phyloP scores from a whole-genome alignment of 768 basidiomycete species.

The Suillus weaverae region DNA sequence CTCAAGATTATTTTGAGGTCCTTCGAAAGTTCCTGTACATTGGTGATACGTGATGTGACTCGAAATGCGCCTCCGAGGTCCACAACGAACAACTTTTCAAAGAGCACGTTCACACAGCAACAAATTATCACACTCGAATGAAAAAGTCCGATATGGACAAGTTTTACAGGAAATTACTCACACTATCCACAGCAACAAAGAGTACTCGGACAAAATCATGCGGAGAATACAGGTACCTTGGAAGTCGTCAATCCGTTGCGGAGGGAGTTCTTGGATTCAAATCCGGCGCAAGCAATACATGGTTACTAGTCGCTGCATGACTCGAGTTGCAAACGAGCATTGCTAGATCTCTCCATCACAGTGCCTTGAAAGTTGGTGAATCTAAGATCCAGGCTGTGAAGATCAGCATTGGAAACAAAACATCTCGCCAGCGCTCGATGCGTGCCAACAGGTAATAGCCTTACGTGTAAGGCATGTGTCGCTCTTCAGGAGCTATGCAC shows the following conservation, averaged over 20 bases:
- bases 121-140: background rate
- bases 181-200: slow-evolving; percentile 2
- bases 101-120: slow-evolving; percentile 1
- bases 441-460: slow-evolving; percentile 5
- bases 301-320: background rate
- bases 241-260: background rate
- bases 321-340: slow-evolving; percentile 1
- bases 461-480: slow-evolving; percentile 2
- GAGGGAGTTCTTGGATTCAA: background rate
- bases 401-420: slow-evolving; percentile 14
- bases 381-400: slow-evolving; percentile 9
- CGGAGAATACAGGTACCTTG: background rate
- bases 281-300: background rate
- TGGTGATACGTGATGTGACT: background rate
- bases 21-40: background rate
- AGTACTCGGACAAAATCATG: background rate
- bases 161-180: background rate
- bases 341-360: slow-evolving; percentile 1
- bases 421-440: background rate
- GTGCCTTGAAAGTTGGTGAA: background rate
- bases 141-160: background rate
- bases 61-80: background rate
- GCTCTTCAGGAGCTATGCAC: background rate
- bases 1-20: background rate
- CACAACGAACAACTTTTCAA: background rate